These are phyloP conservation scores for Setomelanomma holmii DNA, from an alignment of 2,329 filamentous ascomycete species.

Conservation along the genomic window DNA sequence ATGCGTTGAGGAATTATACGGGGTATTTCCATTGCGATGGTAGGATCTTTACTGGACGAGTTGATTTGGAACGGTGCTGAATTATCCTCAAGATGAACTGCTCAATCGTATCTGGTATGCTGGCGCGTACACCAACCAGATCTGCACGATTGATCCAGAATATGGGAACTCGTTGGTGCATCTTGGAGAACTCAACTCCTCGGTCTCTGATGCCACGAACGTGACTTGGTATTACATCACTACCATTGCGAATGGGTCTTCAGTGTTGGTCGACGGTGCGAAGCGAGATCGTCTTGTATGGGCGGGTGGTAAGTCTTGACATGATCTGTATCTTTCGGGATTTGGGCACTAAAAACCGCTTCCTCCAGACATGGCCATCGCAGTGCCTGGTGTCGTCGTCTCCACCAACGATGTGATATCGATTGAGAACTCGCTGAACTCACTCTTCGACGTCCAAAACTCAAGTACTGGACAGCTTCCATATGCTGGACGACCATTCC, in stretches of 20 bases:
- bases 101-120: conserved; percentile 56
- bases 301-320: conserved; percentile 54
- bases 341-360: not conserved
- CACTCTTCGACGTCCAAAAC: conserved; percentile 56
- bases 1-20: conserved; percentile 45
- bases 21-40: conserved; percentile 54
- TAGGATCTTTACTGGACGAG: conserved; percentile 17
- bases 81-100: conserved; percentile 43
- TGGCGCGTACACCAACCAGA: conserved; percentile 49
- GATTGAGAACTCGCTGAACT: conserved; percentile 59
- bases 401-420: conserved; percentile 62
- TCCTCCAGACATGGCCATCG: conserved; percentile 61
- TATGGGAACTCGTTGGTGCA: conserved; percentile 47
- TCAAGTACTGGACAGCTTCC: conserved; percentile 55
- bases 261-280: conserved; percentile 59
- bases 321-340: too few species aligned
- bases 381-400: conserved; percentile 61
- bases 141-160: conserved; percentile 48
- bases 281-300: conserved; percentile 67
- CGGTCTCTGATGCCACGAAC: conserved; percentile 39
- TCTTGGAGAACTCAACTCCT: conserved; percentile 35
- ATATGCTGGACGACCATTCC: conserved; percentile 59
- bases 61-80: not conserved
- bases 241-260: conserved; percentile 51
- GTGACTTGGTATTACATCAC: conserved; percentile 52